These are phyloP conservation scores for Trametes versicolor DNA, from an alignment of 1,284 basidiomycete genomes.

Conservation along the genomic window DNA sequence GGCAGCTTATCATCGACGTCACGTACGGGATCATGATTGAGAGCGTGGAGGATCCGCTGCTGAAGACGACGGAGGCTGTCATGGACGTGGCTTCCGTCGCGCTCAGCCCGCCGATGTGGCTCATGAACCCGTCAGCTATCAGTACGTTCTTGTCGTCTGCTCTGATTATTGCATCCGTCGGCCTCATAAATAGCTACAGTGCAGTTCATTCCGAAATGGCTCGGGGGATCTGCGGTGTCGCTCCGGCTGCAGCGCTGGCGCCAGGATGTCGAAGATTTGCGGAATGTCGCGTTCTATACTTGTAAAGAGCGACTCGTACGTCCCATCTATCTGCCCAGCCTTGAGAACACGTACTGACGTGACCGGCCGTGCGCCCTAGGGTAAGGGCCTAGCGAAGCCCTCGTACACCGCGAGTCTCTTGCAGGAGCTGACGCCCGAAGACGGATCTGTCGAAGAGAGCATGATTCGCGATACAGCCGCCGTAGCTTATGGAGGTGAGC, in stretches of 20 bases:
- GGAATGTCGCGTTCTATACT: constrained; percentile 9
- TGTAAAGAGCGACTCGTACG: constrained; percentile 15
- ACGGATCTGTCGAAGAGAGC: constrained; percentile 11
- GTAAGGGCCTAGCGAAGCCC: constrained; percentile 15
- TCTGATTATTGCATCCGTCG: background rate
- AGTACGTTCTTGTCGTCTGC: background rate
- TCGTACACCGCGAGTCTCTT: constrained; percentile 21
- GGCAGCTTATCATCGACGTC: constrained; percentile 26
- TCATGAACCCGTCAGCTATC: constrained; percentile 17
- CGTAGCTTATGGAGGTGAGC: constrained; percentile 20
- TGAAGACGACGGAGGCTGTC: constrained; percentile 15
- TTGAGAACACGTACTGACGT: no score
- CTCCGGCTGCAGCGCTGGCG: constrained; percentile 16
- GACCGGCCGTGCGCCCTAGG: background rate
- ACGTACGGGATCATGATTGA: constrained; percentile 24
- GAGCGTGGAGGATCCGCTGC: constrained; percentile 12
- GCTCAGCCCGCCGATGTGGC: constrained; percentile 20
- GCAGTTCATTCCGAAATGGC: constrained; percentile 21
- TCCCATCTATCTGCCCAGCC: no score
- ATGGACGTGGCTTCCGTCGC: constrained; percentile 22
- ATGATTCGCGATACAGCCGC: constrained; percentile 23
- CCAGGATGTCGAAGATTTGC: constrained; percentile 11
- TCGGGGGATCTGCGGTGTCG: constrained; percentile 15
- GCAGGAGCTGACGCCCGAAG: constrained; percentile 15
- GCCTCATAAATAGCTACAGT: background rate